These are phyloP conservation scores for Nectriaceae sp. DNA, from an alignment of 2,329 filamentous ascomycete species.

Conservation along the genomic window DNA sequence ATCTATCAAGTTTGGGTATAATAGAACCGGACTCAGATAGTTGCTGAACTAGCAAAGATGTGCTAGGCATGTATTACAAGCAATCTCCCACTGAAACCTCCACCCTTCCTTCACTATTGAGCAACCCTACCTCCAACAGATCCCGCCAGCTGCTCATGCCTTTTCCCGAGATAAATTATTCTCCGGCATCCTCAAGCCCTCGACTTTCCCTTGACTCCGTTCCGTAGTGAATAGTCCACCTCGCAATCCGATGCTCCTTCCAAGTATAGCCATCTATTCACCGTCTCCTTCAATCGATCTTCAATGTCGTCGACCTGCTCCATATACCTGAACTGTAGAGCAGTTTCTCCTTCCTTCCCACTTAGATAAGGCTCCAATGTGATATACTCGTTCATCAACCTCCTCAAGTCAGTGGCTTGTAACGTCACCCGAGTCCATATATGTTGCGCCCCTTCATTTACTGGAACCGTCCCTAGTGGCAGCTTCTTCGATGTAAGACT, in stretches of 20 bases:
- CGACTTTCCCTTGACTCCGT: slow-evolving; percentile 29
- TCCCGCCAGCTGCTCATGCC: no score
- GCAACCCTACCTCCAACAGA: no score
- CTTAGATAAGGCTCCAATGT: slow-evolving; percentile 7
- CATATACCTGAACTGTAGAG: slow-evolving; percentile 26
- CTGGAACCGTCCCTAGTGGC: slow-evolving; percentile 29
- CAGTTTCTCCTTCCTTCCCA: slow-evolving; percentile 3
- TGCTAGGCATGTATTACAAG: no score
- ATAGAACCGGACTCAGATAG: no score
- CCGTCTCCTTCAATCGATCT: slow-evolving; percentile 17
- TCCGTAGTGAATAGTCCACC: slow-evolving; percentile 28
- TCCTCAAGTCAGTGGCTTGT: slow-evolving; percentile 10
- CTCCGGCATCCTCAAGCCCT: slow-evolving; percentile 14
- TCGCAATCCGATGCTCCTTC: slow-evolving; percentile 6
- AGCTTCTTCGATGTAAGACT: slow-evolving; percentile 23
- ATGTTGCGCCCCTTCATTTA: slow-evolving; percentile 14
- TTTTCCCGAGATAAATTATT: no score
- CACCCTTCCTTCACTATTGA: no score
- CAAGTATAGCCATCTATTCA: slow-evolving; percentile 27
- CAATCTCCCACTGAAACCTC: no score
- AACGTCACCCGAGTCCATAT: slow-evolving; percentile 10
- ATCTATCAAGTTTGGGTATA: no score
- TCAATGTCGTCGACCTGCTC: slow-evolving; percentile 25
- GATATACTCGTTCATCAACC: slow-evolving; percentile 11
- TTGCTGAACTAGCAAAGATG: no score